Evolutionary conservation across 495 filamentous ascomycete genomes (phyloP).

Genomic region (Rhypophila decipiens): DNA sequence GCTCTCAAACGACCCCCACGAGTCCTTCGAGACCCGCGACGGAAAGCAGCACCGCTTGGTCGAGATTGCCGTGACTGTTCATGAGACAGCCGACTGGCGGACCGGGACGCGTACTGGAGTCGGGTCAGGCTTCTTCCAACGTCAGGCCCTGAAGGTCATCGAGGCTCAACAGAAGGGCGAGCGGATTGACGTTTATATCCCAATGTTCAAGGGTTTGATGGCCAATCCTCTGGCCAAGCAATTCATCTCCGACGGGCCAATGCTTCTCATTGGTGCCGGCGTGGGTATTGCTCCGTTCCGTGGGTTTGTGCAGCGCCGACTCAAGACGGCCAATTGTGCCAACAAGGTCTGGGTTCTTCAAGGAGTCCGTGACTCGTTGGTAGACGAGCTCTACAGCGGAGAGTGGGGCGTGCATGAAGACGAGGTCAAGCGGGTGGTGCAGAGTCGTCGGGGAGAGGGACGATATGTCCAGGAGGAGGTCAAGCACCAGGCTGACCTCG

Average conservation of each 20-base stretch:
- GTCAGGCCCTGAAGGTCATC: slow-evolving; percentile 63
- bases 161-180: slow-evolving; percentile 54
- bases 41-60: slow-evolving; percentile 72
- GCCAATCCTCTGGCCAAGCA: slow-evolving; percentile 86
- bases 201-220: slow-evolving; percentile 99
- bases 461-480: slow-evolving; percentile 88
- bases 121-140: slow-evolving; percentile 80
- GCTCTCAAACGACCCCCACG: slow-evolving; percentile 87
- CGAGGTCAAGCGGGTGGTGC: slow-evolving; percentile 88
- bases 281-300: slow-evolving; percentile 96
- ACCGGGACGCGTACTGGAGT: slow-evolving; percentile 61
- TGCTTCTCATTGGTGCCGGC: slow-evolving; percentile 94
- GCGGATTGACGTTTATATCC: slow-evolving; percentile 61
- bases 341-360: slow-evolving; percentile 99
- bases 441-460: slow-evolving; percentile 70
- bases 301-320: slow-evolving; percentile 89
- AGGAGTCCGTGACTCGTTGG: slow-evolving; percentile 83
- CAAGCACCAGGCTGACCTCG: slow-evolving; percentile 78
- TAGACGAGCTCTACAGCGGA: slow-evolving; percentile 92
- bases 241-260: slow-evolving; percentile 86
- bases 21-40: slow-evolving; percentile 63
- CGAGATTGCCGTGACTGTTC: slow-evolving; percentile 91
- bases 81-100: slow-evolving; percentile 78
- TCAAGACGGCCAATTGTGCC: slow-evolving; percentile 93
- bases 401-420: slow-evolving; percentile 94